Percentiles rank a stretch among this genome's conserved stretches.
Evolutionary conservation across 2,329 filamentous ascomycete species (phyloP).

Genomic region (Cyanodermella asteris): DNA sequence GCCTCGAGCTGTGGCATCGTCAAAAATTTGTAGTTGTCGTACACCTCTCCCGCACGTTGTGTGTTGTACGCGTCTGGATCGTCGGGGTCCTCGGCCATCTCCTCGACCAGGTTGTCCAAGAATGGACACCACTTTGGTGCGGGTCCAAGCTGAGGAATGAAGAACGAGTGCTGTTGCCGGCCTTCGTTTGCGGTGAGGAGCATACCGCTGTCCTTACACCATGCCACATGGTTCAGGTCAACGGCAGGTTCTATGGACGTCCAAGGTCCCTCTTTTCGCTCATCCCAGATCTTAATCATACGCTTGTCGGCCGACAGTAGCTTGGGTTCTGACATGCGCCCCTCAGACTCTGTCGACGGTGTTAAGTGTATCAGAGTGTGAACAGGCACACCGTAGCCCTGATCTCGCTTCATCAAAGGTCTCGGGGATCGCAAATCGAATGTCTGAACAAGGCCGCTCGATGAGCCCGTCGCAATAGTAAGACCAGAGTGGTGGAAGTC

Average conservation of each 20-base stretch:
- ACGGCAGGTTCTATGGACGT: slow-evolving; percentile 88
- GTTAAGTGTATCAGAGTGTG: slow-evolving; percentile 54
- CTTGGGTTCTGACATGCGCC: slow-evolving; percentile 47
- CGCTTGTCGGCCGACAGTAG: slow-evolving; percentile 82
- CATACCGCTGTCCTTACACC: slow-evolving; percentile 86
- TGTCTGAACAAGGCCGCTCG: slow-evolving; percentile 65
- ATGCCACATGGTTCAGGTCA: slow-evolving; percentile 84
- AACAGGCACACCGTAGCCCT: slow-evolving; percentile 84
- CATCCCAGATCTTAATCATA: slow-evolving; percentile 94
- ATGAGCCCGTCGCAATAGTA: slow-evolving; percentile 70
- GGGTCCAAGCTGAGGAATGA: slow-evolving; percentile 79
- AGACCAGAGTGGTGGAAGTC: slow-evolving; percentile 71
- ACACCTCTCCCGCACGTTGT: slow-evolving; percentile 47
- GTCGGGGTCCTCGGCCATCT: slow-evolving; percentile 71
- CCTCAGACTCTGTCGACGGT: slow-evolving; percentile 45
- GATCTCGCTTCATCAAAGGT: slow-evolving; percentile 75
- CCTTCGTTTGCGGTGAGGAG: slow-evolving; percentile 92
- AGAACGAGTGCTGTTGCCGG: slow-evolving; percentile 82
- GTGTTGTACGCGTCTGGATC: slow-evolving; percentile 33
- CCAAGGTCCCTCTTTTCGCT: slow-evolving; percentile 65
- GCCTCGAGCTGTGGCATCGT: slow-evolving; percentile 67
- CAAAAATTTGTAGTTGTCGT: slow-evolving; percentile 98
- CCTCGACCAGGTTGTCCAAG: slow-evolving; percentile 91
- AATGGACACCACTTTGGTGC: slow-evolving; percentile 93
- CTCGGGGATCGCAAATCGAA: slow-evolving; percentile 81